Base-by-base conservation (phyloP, 2,329 filamentous ascomycete genomes). In the Ustulina deusta region DNA sequence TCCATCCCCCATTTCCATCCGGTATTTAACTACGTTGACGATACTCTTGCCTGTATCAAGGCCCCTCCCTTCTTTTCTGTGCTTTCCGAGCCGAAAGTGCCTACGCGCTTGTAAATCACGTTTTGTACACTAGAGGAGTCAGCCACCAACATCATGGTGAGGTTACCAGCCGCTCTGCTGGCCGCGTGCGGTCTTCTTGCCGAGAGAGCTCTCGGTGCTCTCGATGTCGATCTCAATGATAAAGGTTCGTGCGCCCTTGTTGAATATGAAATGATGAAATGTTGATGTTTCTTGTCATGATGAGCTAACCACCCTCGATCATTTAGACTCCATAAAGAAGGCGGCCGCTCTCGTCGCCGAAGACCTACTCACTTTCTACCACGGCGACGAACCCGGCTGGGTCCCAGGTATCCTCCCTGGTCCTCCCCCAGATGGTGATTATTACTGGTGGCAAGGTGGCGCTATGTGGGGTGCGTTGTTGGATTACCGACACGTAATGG, bases 401-500 rank as follows among this genome's bases (percentile, higher is more conserved):
- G 85, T 83, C 17, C 86, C 86, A 7, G 87, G 87, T 38, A 88
- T 87, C 72, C 77, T 89, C 11, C 86, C 86, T 0, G 86, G 86
- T 0, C 87, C 87, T 61, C 86, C 86, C 11, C 71, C 81, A 42
- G 78, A 79, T 71, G 86, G 86, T 70, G 83, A 86, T 69, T 91
- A 90, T 77, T 92, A 92, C 82, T 93, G 90, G 90, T 93, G 90
- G 90, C 88, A 93, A 76, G 88, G 88, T 5, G 87, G 89, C 60
- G 87, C 89, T 15, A 83, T 93, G 80, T 91, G 91, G 84, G 88
- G 89, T 69, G 86, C 89, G 0, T 81, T 91, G 72, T 83, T 93
- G 49, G 89, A 92, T 78, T 93, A 93, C 78, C 91, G 89, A 87
- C 86, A 89, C 69, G 84, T 87, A 63, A 92, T 90, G 0, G 89